Base-by-base conservation (phyloP, 2,329 filamentous ascomycete genomes). In the Penicillium sp. region DNA sequence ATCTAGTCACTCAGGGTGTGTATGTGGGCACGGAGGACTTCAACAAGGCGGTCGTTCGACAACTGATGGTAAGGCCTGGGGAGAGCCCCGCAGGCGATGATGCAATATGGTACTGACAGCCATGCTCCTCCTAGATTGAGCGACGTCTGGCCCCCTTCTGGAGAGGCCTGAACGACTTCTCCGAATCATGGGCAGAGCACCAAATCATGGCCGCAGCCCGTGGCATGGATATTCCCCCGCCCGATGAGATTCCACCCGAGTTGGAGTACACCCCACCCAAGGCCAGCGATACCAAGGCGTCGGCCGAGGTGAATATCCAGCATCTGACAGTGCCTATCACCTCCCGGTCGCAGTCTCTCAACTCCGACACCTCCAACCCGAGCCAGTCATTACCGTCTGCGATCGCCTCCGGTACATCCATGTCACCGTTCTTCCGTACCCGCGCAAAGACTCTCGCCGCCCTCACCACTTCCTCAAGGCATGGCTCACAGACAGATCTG, bases 21-120 rank as follows among this genome's bases (percentile, higher is more conserved):
- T 99, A 99, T 72, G 94, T 91, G 22, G 93, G 94, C 0, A 81
- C 87, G 0, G 95, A 99, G 77, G 95, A 99, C 77, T 99, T 94
- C 74, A 96, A 87, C 81, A 98, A 98, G 76, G 79, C 85, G 18
- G 81, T 91, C 50, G 94, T 98, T 56, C 87, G 95, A 66, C 93
- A 96, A 74, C 80, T 99, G 56, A 94, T 95, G 88, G 92, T 96
- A 83, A 83, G 70, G 79, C 69, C 33, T 22, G 6, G 7, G 43
- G 43, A 46, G 43, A 46, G n/a, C 22, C 43, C 43, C 43, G 43
- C 43, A 46, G 13, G n/a, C 31, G 14, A 40, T 54, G 43, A 55
- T 40, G 16, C 27, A n/a, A 50, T 53, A 55, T 13, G n/a, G n/a
- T 51, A 58, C 65, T 72, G 50, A 73, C 60, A 22, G 19, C 47